Evolutionary conservation across 2,329 filamentous ascomycete species (phyloP).

Genomic region (Periconia digitata): DNA sequence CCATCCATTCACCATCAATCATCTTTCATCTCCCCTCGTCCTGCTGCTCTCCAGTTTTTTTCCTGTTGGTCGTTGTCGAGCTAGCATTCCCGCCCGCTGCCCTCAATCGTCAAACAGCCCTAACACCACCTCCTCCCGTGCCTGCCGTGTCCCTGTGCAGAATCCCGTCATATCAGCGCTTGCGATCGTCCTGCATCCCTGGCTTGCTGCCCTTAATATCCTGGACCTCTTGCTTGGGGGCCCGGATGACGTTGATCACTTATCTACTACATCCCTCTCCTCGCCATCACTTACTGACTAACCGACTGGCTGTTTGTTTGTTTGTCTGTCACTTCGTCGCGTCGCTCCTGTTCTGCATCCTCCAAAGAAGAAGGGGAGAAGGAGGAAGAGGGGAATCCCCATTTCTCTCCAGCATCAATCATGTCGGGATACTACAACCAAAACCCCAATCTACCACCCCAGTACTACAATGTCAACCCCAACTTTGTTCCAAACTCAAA

Average conservation of each 20-base stretch:
- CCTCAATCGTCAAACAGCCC: conserved; percentile 12
- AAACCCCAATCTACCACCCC: conserved; percentile 35
- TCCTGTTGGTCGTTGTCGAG: conserved; percentile 14
- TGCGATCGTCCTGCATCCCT: conserved; percentile 39
- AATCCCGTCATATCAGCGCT: conserved; percentile 28
- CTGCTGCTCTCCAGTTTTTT: conserved; percentile 27
- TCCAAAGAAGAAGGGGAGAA: not conserved
- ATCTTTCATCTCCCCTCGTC: conserved; percentile 29
- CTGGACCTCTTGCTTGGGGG: conserved; percentile 17
- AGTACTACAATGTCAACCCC: conserved; percentile 40
- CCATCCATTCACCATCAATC: conserved; percentile 16
- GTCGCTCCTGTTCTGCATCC: too few relatives aligned
- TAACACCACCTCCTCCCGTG: conserved; percentile 17
- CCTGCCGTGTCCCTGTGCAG: conserved; percentile 27
- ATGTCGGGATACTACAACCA: conserved; percentile 44
- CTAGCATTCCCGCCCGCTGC: not conserved
- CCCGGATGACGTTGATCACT: conserved; percentile 43
- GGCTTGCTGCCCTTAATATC: conserved; percentile 18
- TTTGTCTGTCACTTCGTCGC: too few relatives aligned
- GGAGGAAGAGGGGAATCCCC: not conserved
- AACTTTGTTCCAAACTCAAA: conserved; percentile 26
- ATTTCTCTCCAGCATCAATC: conserved; percentile 29
- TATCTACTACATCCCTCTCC: conserved; percentile 23
- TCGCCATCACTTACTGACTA: conserved; percentile 26
- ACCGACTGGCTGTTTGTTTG: too few relatives aligned